phyloP scores from a whole-genome alignment of 1,284 basidiomycete species.

The Leccinum huronense region DNA sequence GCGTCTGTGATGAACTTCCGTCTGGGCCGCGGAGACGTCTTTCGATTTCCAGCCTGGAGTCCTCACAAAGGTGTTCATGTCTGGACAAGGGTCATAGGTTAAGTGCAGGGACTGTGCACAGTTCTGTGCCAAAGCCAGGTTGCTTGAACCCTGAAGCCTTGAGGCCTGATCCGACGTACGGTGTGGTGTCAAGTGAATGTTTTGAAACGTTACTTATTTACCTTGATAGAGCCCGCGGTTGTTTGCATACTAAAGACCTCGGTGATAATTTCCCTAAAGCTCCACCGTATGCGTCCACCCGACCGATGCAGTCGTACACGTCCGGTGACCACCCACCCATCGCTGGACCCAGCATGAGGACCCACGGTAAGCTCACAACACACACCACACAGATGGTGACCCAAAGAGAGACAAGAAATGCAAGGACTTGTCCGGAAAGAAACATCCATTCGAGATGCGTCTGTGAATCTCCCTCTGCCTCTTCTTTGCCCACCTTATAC shows the following conservation, averaged over 20 bases:
- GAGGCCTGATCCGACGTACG: slow-evolving; percentile 1
- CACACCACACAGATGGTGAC: no score
- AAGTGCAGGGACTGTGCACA: neutral
- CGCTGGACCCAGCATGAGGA: no score
- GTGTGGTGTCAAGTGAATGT: neutral
- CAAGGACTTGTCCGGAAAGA: no score
- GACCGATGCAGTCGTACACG: no score
- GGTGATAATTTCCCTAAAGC: no score
- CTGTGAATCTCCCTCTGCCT: no score
- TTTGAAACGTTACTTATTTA: slow-evolving; percentile 1
- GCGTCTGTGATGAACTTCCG: slow-evolving; percentile 1
- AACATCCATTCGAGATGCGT: no score
- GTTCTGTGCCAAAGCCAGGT: neutral
- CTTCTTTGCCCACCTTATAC: no score
- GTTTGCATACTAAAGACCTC: slow-evolving; percentile 5
- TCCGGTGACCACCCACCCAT: no score
- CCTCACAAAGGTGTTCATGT: slow-evolving; percentile 10
- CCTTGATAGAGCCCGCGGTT: slow-evolving; percentile 1
- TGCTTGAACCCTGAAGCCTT: slow-evolving; percentile 6
- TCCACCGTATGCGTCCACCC: no score
- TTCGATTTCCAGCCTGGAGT: slow-evolving; percentile 7
- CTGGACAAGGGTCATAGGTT: slow-evolving; percentile 1
- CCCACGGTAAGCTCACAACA: no score
- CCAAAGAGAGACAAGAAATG: no score
- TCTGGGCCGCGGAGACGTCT: slow-evolving; percentile 11